Base-by-base conservation (phyloP, 2,329 filamentous ascomycete species). In the Biscogniauxia sp. region DNA sequence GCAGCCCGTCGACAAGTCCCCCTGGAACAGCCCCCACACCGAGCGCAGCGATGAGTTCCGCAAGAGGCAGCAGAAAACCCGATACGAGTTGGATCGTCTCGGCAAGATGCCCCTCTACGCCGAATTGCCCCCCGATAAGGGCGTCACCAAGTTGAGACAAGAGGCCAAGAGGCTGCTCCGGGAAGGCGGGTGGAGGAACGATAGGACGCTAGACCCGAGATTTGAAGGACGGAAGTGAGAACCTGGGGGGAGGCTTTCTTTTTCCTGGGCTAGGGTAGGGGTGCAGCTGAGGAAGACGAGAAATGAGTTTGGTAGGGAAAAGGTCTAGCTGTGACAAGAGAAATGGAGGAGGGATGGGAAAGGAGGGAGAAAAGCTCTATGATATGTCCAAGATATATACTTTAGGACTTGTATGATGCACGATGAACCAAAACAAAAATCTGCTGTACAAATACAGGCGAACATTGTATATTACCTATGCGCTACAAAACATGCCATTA, bases 1-100 rank as follows among this genome's bases (percentile, higher is more conserved):
- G 65, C 76, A 80, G 66, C 90, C 92, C 4, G 76, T 81, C 65
- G 83, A 89, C 73, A 7, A 57, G 55, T 51, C 28, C 25, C 79
- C 85, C 63, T 93, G 89, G 88, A 88, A 88, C 74, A 80, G 87
- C 66, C 76, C 82, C n/a, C 77, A 85, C 58, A 85, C 82, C 71
- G 79, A 80, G 68, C 78, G 84, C 26, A 76, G 82, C 60, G 75
- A 76, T 79, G 58, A 75, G 79, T 28, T 8, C 17, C 50, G 20
- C 32, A 17, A 5, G 67, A 68, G 79, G 45, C 72, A 81, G 64
- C 72, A 77, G 56, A 73, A 78, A 57, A 63, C 75, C 53, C 68
- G 71, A 66, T 68, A 75, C 61, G 64, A 70, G 53, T 20, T 66
- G 45, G 69, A 72, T 57, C 66, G 69, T 57, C 70, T 59, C 65